These are phyloP conservation scores for Rhododendron molle DNA, from an alignment of 148 eudicot species.

Conservation along the genomic window DNA sequence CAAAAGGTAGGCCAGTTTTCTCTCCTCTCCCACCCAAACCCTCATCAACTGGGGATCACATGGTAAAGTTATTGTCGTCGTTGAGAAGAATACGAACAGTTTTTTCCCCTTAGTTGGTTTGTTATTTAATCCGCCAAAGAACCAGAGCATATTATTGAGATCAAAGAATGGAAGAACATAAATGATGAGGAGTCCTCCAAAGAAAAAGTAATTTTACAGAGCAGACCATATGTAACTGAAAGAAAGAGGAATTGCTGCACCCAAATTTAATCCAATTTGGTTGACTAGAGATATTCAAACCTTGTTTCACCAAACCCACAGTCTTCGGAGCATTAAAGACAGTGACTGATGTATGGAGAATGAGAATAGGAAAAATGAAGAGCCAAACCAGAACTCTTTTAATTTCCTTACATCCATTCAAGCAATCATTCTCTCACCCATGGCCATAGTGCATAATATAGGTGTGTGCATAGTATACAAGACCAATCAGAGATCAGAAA, in stretches of 20 bases:
- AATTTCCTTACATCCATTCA: not conserved
- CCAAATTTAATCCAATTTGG: not conserved
- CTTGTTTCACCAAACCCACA: not conserved
- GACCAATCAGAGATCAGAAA: not conserved
- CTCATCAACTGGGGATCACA: not conserved
- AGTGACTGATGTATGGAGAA: not conserved
- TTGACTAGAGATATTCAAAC: not conserved
- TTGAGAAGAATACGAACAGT: not conserved
- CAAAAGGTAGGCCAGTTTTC: not conserved
- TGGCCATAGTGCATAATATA: not conserved
- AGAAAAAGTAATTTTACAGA: not conserved
- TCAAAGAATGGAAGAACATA: not conserved
- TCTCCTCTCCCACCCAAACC: not conserved
- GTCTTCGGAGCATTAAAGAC: not conserved
- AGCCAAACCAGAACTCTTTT: not conserved
- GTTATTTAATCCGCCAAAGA: not conserved
- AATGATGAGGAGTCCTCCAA: not conserved
- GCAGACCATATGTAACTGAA: not conserved
- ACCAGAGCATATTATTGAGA: not conserved
- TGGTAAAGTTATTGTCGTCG: not conserved
- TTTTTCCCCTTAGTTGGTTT: not conserved
- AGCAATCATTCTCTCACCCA: not conserved
- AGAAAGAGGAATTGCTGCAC: not conserved
- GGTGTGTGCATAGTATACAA: not conserved
- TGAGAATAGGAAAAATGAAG: not conserved